Conservation (phyloP, 371 early-diverging fungal genomes). For the Amoeboaphelidium protococcarum region DNA sequence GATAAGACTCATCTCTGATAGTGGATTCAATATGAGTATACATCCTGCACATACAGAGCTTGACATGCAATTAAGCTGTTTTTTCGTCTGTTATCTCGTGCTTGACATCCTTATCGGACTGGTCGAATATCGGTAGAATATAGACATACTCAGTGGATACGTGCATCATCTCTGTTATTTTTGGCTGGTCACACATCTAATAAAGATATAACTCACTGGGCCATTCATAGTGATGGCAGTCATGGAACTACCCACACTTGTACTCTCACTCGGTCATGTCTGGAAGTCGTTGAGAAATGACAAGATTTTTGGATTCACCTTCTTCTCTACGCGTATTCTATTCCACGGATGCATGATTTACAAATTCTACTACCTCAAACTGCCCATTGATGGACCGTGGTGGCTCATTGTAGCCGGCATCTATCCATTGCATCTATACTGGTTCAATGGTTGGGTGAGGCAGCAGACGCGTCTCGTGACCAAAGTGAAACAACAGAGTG, state of each 20-base stretch:
- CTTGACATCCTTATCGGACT: slow-evolving; percentile 15
- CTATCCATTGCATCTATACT: too few relatives aligned
- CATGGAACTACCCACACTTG: slow-evolving; percentile 17
- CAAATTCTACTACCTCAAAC: too few relatives aligned
- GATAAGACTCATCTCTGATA: too few relatives aligned
- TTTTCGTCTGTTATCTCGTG: slow-evolving; percentile 14
- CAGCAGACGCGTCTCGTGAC: too few relatives aligned
- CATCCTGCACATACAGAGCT: too few relatives aligned
- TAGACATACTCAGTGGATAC: slow-evolving; percentile 15
- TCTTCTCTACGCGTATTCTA: slow-evolving; percentile 16
- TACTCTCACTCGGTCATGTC: slow-evolving; percentile 16
- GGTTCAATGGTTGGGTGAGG: too few relatives aligned
- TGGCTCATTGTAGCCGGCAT: too few relatives aligned
- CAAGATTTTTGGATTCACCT: slow-evolving; percentile 13
- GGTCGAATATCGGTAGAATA: slow-evolving; percentile 13
- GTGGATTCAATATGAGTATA: too few relatives aligned
- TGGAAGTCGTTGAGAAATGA: slow-evolving; percentile 13
- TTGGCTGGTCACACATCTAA: slow-evolving; percentile 6
- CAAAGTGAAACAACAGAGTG: too few relatives aligned
- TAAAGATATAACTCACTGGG: slow-evolving; percentile 10
- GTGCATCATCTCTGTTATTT: slow-evolving; percentile 16
- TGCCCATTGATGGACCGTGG: too few relatives aligned
- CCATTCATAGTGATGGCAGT: slow-evolving; percentile 13
- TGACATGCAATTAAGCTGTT: too few relatives aligned
- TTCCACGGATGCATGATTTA: slow-evolving; percentile 11